These are phyloP conservation scores for Colletotrichum sp. DNA, from an alignment of 2,329 filamentous ascomycete species.

Conservation along the genomic window DNA sequence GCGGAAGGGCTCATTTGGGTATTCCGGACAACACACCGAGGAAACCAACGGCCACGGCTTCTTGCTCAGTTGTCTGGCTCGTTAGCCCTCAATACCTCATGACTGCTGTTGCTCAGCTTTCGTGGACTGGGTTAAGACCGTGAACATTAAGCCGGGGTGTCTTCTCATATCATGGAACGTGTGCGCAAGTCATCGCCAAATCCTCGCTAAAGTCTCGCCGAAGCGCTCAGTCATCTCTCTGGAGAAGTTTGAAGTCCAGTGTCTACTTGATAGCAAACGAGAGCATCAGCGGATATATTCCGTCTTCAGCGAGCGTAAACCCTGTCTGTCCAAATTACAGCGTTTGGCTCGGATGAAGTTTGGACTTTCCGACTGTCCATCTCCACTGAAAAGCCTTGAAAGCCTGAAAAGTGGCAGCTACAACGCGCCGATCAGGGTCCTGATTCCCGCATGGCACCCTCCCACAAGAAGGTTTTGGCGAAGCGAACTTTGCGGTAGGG, in stretches of 20 bases:
- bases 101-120: neutral
- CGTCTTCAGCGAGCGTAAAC: neutral
- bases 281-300: neutral
- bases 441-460: neutral
- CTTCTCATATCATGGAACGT: neutral
- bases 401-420: neutral
- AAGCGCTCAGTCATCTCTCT: neutral
- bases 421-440: constrained; percentile 11
- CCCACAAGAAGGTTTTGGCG: constrained; percentile 1
- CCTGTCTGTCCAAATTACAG: neutral
- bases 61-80: neutral
- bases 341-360: constrained; percentile 14
- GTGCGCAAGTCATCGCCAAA: neutral
- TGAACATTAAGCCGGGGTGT: neutral
- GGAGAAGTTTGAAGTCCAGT: neutral
- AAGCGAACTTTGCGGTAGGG: neutral
- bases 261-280: neutral
- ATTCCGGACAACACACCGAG: neutral
- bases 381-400: neutral
- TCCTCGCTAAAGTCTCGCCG: neutral
- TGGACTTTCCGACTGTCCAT: neutral
- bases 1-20: neutral
- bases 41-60: neutral
- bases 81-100: neutral
- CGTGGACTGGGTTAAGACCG: neutral